Conservation (phyloP, 2,329 filamentous ascomycete genomes). For the Emydomyces testavorans region DNA sequence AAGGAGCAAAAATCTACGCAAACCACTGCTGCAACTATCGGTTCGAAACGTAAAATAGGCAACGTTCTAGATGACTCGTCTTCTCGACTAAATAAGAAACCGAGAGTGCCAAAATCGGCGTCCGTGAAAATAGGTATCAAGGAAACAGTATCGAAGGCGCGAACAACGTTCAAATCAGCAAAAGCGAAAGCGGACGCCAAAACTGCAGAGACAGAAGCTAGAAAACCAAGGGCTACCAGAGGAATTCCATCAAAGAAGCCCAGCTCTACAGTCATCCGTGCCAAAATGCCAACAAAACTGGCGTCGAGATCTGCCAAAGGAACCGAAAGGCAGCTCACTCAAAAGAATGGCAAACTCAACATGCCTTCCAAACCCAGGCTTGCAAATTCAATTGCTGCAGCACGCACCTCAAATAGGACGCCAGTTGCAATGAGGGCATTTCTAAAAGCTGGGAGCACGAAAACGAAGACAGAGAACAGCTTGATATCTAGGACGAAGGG, state of each 20-base stretch:
- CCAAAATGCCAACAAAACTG: not conserved
- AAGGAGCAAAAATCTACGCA: constrained; percentile 20
- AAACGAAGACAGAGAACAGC: not conserved
- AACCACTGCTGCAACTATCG: constrained; percentile 15
- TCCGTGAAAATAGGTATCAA: constrained; percentile 27
- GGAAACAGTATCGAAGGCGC: constrained; percentile 22
- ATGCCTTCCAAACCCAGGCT: constrained; percentile 12
- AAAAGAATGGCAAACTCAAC: not conserved
- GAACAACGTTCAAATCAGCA: not conserved
- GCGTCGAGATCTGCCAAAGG: not conserved
- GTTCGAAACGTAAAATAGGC: constrained; percentile 28
- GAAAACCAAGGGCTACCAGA: constrained; percentile 1
- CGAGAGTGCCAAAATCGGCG: constrained; percentile 14
- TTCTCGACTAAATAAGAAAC: constrained; percentile 26
- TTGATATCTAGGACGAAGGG: not conserved
- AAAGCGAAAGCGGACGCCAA: not conserved
- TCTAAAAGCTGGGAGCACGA: constrained; percentile 5
- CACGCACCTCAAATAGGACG: constrained; percentile 11
- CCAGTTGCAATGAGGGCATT: constrained; percentile 14
- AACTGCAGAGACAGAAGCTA: not conserved
- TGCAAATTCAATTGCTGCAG: constrained; percentile 13
- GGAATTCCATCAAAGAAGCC: constrained; percentile 1
- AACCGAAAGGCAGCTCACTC: not conserved
- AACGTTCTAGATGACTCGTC: constrained; percentile 22
- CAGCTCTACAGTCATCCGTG: not conserved